Evolutionary conservation across 2,329 filamentous ascomycete species (phyloP).

Genomic region (Fusarium haematococcum): DNA sequence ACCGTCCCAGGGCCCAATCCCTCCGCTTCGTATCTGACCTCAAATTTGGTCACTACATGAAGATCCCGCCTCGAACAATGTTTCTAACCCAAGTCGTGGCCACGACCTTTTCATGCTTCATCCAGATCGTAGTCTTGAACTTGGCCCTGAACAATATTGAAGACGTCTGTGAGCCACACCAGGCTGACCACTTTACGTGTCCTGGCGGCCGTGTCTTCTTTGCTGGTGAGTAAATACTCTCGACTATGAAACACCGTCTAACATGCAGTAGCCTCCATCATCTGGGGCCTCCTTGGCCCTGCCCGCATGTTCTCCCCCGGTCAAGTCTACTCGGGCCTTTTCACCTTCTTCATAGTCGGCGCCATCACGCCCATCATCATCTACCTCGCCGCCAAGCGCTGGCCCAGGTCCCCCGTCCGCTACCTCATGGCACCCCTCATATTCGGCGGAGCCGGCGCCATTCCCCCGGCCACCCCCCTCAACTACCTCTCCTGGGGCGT

Average conservation of each 20-base stretch:
- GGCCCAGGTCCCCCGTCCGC: slow-evolving; percentile 62
- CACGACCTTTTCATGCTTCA: slow-evolving; percentile 73
- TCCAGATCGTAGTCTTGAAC: slow-evolving; percentile 75
- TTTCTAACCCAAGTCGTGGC: slow-evolving; percentile 75
- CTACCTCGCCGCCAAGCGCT: slow-evolving; percentile 62
- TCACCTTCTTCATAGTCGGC: slow-evolving; percentile 70
- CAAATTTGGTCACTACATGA: slow-evolving; percentile 81
- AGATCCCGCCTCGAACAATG: slow-evolving; percentile 74
- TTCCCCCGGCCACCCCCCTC: slow-evolving; percentile 76
- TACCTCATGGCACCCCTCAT: slow-evolving; percentile 72
- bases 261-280: slow-evolving; percentile 64
- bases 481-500: slow-evolving; percentile 82
- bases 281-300: slow-evolving; percentile 76
- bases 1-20: slow-evolving; percentile 62
- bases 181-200: slow-evolving; percentile 71
- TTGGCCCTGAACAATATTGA: slow-evolving; percentile 71
- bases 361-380: slow-evolving; percentile 64
- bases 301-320: slow-evolving; percentile 72
- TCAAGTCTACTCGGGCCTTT: slow-evolving; percentile 70
- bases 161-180: slow-evolving; percentile 69
- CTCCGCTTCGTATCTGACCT: slow-evolving; percentile 74
- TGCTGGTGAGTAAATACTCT: slow-evolving; percentile 56
- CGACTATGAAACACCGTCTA: background rate
- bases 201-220: slow-evolving; percentile 74
- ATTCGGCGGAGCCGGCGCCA: slow-evolving; percentile 68